Base-by-base conservation (phyloP, 495 filamentous ascomycete genomes). In the Penicillium parvum region DNA sequence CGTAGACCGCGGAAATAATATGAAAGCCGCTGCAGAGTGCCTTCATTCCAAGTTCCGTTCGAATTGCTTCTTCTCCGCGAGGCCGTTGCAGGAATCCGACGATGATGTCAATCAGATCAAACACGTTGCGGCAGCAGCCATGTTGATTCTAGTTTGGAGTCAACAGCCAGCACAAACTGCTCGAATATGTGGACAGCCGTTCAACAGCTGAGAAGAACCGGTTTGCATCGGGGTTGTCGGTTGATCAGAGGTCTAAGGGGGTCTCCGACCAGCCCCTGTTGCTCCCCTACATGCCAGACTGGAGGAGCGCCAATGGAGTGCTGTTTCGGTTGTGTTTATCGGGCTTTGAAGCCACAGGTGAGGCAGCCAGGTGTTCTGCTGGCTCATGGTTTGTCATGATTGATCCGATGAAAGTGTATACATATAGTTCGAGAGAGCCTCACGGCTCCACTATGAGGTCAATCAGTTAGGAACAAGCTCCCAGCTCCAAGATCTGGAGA, bases 31-130 rank as follows among this genome's bases (percentile, higher is more conserved):
- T 8, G 22, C 14, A 3, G 33, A 35, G 32, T 8, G 21, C 27
- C 27, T 37, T 21, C 49, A 51, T 51, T 51, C 49, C 43, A 7
- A 7, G 12, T n/a, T n/a, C n/a, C n/a, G n/a, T n/a, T 28, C 21
- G n/a, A 32, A 21, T 26, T 39, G 29, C 38, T 43, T 46, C 28
- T 30, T n/a, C 40, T 50, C 47, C 35, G 47, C 29, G n/a, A 38
- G 5, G 3, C 22, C 26, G 30, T 26, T 43, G 32, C 10, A 30
- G 33, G 49, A 46, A 51, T 46, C 29, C 22, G n/a, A 15, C 34
- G 3, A 26, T 38, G 34, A 38, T 25, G 14, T 38, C 14, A 38
- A 12, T 1, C 12, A 14, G 11, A 12, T 20, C n/a, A 30, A 14
- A 30, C 17, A 11, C 25, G 26, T 29, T 6, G 10, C 17, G 10